Evolutionary conservation across 2,329 filamentous ascomycete genomes (phyloP).

Genomic region (Pseudogymnoascus sp.): DNA sequence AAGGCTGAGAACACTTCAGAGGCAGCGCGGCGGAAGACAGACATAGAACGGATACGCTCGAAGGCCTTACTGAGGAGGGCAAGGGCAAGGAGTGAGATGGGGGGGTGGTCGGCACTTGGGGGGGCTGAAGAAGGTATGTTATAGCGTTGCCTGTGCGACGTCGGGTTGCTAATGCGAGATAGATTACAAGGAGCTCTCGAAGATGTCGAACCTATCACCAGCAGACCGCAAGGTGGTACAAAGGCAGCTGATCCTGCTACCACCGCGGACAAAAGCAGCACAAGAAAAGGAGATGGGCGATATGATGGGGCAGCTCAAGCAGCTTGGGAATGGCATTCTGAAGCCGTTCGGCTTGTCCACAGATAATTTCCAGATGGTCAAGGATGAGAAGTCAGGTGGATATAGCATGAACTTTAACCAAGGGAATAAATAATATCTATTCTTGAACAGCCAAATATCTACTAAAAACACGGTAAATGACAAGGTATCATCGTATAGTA

Average conservation of each 20-base stretch:
- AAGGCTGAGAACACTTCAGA: slow-evolving; percentile 35
- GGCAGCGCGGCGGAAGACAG: slow-evolving; percentile 40
- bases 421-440: slow-evolving; percentile 27
- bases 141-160: background rate
- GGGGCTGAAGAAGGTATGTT: slow-evolving; percentile 55
- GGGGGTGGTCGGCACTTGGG: slow-evolving; percentile 73
- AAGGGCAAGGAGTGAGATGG: slow-evolving; percentile 52
- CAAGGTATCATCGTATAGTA: background rate
- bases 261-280: slow-evolving; percentile 64
- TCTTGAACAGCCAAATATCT: background rate
- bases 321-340: slow-evolving; percentile 82
- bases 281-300: slow-evolving; percentile 85
- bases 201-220: slow-evolving; percentile 53
- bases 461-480: background rate
- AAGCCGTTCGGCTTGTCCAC: slow-evolving; percentile 93
- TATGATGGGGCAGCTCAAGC: slow-evolving; percentile 96
- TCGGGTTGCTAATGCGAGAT: background rate
- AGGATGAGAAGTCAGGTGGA: slow-evolving; percentile 82
- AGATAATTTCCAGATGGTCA: slow-evolving; percentile 88
- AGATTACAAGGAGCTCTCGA: slow-evolving; percentile 67
- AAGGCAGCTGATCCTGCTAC: slow-evolving; percentile 58
- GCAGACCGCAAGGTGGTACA: slow-evolving; percentile 64
- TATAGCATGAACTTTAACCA: slow-evolving; percentile 83
- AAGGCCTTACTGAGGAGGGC: slow-evolving; percentile 64
- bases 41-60: slow-evolving; percentile 69